Evolutionary conservation across 768 basidiomycete genomes (phyloP).

Genomic region (Lactifluus piperatus): DNA sequence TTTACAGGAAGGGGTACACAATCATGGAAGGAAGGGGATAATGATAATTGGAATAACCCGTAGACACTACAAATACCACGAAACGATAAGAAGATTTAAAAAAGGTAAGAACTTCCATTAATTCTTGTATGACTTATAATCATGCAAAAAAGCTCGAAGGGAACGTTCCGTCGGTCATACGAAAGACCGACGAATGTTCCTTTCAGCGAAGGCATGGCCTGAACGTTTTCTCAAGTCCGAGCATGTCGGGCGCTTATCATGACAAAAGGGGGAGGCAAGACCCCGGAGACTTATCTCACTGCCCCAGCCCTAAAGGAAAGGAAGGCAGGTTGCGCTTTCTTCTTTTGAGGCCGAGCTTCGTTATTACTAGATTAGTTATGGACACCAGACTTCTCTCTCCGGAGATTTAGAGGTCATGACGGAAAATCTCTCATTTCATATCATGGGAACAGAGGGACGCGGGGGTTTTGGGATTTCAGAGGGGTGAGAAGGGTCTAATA

Average conservation of each 20-base stretch:
- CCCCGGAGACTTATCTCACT: background rate
- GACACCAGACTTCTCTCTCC: too few relatives aligned
- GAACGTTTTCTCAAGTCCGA: conserved; percentile 8
- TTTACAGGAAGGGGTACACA: background rate
- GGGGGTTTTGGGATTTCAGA: too few relatives aligned
- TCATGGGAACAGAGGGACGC: background rate
- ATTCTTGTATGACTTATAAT: background rate
- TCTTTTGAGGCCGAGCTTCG: background rate
- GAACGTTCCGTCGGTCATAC: conserved; percentile 14
- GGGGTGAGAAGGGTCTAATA: too few relatives aligned
- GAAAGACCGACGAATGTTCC: conserved; percentile 12
- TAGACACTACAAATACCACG: background rate
- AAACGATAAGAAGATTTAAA: background rate
- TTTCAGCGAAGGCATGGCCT: background rate
- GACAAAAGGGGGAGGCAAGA: background rate
- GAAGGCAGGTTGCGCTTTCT: background rate
- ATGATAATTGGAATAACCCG: background rate
- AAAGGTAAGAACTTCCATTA: conserved; percentile 1
- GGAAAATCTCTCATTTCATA: background rate
- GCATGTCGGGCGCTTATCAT: conserved; percentile 7
- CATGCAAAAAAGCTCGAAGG: background rate
- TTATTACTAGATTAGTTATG: background rate
- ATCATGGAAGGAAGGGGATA: background rate
- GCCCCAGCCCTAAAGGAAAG: background rate
- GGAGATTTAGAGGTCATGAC: too few relatives aligned